Evolutionary conservation across 371 early-diverging fungal species (phyloP).

Genomic region (Fennellomyces sp.): DNA sequence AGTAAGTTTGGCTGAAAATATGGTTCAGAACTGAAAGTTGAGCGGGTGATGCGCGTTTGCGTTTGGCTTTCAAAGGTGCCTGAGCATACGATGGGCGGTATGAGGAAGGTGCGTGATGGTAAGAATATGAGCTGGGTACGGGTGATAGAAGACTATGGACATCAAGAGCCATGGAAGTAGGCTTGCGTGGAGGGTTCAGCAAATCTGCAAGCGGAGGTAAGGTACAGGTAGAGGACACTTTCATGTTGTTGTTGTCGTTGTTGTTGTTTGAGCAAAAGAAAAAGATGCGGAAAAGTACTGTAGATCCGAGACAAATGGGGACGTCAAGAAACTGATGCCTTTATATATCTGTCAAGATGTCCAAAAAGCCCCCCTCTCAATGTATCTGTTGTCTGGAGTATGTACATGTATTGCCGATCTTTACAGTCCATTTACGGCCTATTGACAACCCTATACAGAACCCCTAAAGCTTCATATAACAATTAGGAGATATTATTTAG

Average conservation of each 20-base stretch:
- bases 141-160: conserved; percentile 3
- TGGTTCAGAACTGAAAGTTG: conserved; percentile 55
- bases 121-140: not conserved
- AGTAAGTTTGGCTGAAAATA: conserved; percentile 59
- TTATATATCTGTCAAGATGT: conserved; percentile 12
- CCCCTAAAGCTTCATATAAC: conserved; percentile 23
- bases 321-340: conserved; percentile 4
- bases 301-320: not conserved
- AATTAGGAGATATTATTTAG: conserved; percentile 12
- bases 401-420: conserved; percentile 18
- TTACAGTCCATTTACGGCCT: conserved; percentile 10
- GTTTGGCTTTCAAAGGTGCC: conserved; percentile 45
- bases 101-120: conserved; percentile 1
- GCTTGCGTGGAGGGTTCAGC: conserved; percentile 13
- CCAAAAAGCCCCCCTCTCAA: not conserved
- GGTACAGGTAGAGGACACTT: conserved; percentile 21
- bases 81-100: conserved; percentile 5
- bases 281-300: not conserved
- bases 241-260: not conserved
- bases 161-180: conserved; percentile 1
- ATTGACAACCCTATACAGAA: conserved; percentile 20
- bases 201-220: conserved; percentile 44
- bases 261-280: not conserved
- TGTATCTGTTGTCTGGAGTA: conserved; percentile 17
- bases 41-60: conserved; percentile 50